Evolutionary conservation across 768 basidiomycete genomes (phyloP).

Genomic region (Russula sp.): DNA sequence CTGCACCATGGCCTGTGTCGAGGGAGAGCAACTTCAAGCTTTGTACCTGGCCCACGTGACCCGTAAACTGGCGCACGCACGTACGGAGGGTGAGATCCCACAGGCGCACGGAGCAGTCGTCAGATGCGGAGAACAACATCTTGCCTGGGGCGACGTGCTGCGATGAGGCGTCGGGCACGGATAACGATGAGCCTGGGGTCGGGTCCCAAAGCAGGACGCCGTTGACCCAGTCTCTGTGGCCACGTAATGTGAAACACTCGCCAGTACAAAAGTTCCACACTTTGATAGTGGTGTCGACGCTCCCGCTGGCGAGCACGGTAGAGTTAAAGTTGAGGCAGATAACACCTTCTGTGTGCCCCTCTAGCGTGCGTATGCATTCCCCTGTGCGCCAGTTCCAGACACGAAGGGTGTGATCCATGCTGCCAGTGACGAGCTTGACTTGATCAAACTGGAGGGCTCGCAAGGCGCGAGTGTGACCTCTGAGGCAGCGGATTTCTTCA

Average conservation of each 20-base stretch:
- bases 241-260: conserved; percentile 86
- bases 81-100: conserved; percentile 85
- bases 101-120: conserved; percentile 87
- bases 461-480: conserved; percentile 89
- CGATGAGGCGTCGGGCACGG: conserved; percentile 30
- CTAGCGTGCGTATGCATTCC: conserved; percentile 77
- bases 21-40: conserved; percentile 74
- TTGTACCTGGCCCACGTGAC: conserved; percentile 95
- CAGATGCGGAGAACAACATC: conserved; percentile 96
- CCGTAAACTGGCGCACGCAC: conserved; percentile 78
- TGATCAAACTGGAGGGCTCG: conserved; percentile 94
- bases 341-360: conserved; percentile 88
- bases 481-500: conserved; percentile 70
- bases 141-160: conserved; percentile 73
- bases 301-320: conserved; percentile 87
- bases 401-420: conserved; percentile 92
- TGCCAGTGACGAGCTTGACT: conserved; percentile 89
- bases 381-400: conserved; percentile 97
- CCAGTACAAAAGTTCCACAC: conserved; percentile 92
- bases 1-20: conserved; percentile 31
- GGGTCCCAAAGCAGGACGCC: conserved; percentile 88
- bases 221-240: conserved; percentile 96
- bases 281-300: conserved; percentile 91
- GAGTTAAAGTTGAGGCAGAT: conserved; percentile 88
- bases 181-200: conserved; percentile 31